phyloP scores from a whole-genome alignment of 352 stramenopile species.

The Phytophthora cryptogea region DNA sequence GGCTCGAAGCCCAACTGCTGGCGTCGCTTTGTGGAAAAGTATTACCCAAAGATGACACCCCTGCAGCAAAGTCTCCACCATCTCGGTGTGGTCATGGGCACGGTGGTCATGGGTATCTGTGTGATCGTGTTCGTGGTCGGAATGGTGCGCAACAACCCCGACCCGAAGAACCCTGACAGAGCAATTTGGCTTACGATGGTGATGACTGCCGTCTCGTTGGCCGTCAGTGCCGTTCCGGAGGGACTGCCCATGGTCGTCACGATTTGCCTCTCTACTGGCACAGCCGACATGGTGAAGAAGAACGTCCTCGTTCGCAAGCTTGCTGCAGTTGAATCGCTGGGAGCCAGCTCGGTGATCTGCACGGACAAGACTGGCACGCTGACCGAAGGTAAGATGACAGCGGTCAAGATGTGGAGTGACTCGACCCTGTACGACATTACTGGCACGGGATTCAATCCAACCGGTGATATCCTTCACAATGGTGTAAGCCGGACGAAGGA shows the following conservation, averaged over 20 bases:
- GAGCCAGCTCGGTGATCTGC: conserved; percentile 91
- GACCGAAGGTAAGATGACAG: conserved; percentile 86
- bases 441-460: conserved; percentile 53
- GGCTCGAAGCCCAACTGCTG: conserved; percentile 49
- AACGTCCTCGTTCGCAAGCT: conserved; percentile 87
- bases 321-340: conserved; percentile 79
- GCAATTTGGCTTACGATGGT: conserved; percentile 94
- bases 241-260: conserved; percentile 81
- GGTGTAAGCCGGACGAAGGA: conserved; percentile 49
- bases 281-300: conserved; percentile 80
- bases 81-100: conserved; percentile 92
- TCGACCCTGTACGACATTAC: conserved; percentile 56
- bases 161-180: conserved; percentile 78
- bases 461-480: conserved; percentile 54
- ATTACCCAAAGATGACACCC: conserved; percentile 84
- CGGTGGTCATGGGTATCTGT: conserved; percentile 87
- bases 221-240: conserved; percentile 75
- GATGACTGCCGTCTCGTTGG: conserved; percentile 92
- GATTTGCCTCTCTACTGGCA: conserved; percentile 73
- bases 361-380: conserved; percentile 95
- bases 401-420: conserved; percentile 77
- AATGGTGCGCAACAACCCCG: conserved; percentile 62
- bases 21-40: conserved; percentile 63
- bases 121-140: conserved; percentile 94
- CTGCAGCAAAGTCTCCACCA: conserved; percentile 94